Evolutionary conservation across 169 alveolate genomes (phyloP), one percentile per base, ranked within the genome.

Genomic region (Sarcocystis neurona): DNA sequence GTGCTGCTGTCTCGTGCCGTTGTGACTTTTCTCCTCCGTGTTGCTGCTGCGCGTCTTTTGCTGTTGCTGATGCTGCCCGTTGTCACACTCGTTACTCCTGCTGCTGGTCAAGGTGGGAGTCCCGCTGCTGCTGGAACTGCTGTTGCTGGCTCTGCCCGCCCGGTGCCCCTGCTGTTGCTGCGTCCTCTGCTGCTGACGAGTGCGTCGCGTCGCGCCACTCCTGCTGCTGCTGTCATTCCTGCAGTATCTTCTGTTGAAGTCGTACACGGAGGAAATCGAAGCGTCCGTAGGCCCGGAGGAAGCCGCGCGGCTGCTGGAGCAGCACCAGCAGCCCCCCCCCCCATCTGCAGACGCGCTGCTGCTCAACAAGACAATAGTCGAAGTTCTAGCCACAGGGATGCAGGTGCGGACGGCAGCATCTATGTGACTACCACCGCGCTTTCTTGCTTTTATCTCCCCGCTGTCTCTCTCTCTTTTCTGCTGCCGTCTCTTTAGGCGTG

Each of bases 301-400:
- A 48, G 56, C 34, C 41, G 75, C 75, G 75, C 58, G 58, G 12
- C 12, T 12, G 5, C 15, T 37, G 15, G 58, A 72, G 74, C 75
- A 15, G 56, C 79, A 48, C 58, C 60, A 18, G 44, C 63, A 50
- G 3, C 60, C 56, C 37, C 60, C 30, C 56, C 1, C n/a, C 58
- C 78, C n/a, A n/a, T n/a, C n/a, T n/a, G n/a, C n/a, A n/a, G 82
- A 72, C 82, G 56, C 32, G n/a, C 30, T 27, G 5, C 82, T 72
- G 39, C 82, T 72, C 56, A 72, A 39, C 53, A 47, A 75, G 27
- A 85, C 89, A 4, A 85, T 85, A 39, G 72, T 72, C 23, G 89
- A 85, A 43, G 89, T 85, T 20, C 70, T 85, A 1, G 89, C 89
- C 56, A 85, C 89, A 20, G 89, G 89, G 84, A 44, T 85, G 63